phyloP scores from a whole-genome alignment of 306 rosid species.

The Inga oerstediana region DNA sequence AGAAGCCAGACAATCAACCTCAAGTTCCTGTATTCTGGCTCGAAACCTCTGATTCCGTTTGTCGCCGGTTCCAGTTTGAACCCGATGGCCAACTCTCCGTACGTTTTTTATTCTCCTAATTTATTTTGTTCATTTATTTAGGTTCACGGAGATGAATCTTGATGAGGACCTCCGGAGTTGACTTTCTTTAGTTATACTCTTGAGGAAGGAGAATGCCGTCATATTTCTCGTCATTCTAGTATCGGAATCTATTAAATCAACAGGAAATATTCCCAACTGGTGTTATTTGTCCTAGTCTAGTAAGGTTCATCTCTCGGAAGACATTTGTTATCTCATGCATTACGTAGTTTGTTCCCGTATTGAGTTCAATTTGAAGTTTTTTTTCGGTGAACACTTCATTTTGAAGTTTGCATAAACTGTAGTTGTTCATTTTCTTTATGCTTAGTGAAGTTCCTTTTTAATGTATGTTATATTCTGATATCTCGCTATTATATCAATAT shows the following conservation, averaged over 20 bases:
- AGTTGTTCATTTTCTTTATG: neutral
- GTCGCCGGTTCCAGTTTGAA: constrained; percentile 64
- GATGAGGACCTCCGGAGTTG: neutral
- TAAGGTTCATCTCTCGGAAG: neutral
- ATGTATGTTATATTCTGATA: neutral
- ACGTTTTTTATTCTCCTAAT: constrained; percentile 27
- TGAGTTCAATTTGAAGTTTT: neutral
- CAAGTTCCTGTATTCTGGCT: constrained; percentile 56
- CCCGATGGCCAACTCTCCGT: constrained; percentile 67
- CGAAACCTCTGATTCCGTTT: constrained; percentile 69
- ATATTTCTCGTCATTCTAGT: neutral
- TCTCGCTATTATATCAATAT: neutral
- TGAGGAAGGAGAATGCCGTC: neutral
- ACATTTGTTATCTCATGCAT: neutral
- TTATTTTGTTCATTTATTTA: neutral
- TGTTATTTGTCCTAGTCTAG: neutral
- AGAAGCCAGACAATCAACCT: constrained; percentile 44
- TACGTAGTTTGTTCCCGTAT: neutral
- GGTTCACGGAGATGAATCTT: neutral
- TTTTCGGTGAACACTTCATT: no score
- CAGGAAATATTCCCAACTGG: neutral
- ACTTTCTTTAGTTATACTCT: neutral
- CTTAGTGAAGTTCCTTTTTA: neutral
- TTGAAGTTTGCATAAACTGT: neutral
- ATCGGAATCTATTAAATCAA: neutral